Evolutionary conservation across 2,329 filamentous ascomycete species (phyloP).

Genomic region (Ascochyta rabiei): DNA sequence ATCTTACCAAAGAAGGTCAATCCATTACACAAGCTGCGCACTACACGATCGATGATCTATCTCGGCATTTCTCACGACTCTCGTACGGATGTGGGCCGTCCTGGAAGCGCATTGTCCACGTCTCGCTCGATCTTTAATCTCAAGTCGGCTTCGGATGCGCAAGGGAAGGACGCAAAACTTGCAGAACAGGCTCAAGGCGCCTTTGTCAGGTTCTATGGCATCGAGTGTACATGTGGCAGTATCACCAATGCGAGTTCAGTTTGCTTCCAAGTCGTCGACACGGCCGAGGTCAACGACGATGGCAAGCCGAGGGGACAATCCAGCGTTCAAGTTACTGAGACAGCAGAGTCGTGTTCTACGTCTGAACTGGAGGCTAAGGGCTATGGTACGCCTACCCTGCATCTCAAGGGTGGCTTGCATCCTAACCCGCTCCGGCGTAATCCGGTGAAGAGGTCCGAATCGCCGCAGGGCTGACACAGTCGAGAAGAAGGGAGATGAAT

Average conservation of each 20-base stretch:
- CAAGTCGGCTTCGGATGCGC: slow-evolving; percentile 14
- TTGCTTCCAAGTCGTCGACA: slow-evolving; percentile 32
- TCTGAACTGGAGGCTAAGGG: slow-evolving; percentile 25
- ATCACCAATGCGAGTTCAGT: slow-evolving; percentile 20
- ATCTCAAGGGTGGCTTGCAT: slow-evolving; percentile 16
- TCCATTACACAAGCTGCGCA: slow-evolving; percentile 18
- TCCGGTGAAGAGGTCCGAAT: slow-evolving; percentile 5
- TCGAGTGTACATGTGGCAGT: slow-evolving; percentile 29
- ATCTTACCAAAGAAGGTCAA: slow-evolving; percentile 22
- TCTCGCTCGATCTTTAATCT: slow-evolving; percentile 20
- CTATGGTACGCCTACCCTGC: slow-evolving; percentile 23
- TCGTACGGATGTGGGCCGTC: neutral
- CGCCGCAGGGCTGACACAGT: neutral
- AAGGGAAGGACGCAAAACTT: slow-evolving; percentile 9
- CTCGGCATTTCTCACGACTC: neutral
- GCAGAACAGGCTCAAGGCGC: slow-evolving; percentile 22
- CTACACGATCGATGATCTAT: slow-evolving; percentile 20
- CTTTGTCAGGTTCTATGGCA: slow-evolving; percentile 28
- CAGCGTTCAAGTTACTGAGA: neutral
- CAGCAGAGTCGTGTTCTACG: slow-evolving; percentile 12
- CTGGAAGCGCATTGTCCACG: neutral
- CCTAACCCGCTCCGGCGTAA: slow-evolving; percentile 31
- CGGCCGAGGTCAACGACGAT: neutral
- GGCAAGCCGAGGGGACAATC: neutral
- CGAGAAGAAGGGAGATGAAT: neutral